These are phyloP conservation scores for Aspergillus pseudonomiae DNA, from an alignment of 2,329 filamentous ascomycete genomes.

Conservation along the genomic window DNA sequence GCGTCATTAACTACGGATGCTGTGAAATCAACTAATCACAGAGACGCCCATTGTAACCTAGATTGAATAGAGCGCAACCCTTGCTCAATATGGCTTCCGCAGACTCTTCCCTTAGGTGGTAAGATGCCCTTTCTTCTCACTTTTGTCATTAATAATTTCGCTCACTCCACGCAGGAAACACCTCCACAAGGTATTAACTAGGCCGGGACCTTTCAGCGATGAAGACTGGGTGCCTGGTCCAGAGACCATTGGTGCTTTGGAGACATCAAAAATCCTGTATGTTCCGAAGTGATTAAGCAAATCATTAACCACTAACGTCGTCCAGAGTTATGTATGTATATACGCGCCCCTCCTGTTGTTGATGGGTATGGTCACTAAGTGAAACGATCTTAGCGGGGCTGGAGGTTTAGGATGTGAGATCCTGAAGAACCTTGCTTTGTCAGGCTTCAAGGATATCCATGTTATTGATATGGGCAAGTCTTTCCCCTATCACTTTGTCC, in stretches of 20 bases:
- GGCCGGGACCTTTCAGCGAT: constrained; percentile 79
- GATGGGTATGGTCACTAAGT: constrained; percentile 32
- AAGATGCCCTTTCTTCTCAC: not conserved
- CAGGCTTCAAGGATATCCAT: constrained; percentile 94
- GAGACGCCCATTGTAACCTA: not conserved
- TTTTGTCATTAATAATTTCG: not conserved
- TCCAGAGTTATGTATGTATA: constrained; percentile 56
- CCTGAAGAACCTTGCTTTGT: constrained; percentile 91
- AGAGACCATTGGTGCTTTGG: constrained; percentile 60
- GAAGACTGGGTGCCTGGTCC: constrained; percentile 58
- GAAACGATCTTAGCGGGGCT: constrained; percentile 68
- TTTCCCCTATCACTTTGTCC: not conserved
- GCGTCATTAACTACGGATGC: constrained; percentile 1
- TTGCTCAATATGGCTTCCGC: constrained; percentile 19
- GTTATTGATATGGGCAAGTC: constrained; percentile 95
- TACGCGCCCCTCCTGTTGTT: not conserved
- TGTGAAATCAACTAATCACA: not conserved
- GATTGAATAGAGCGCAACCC: constrained; percentile 3
- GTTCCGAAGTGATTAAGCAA: constrained; percentile 29
- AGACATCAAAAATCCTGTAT: constrained; percentile 75
- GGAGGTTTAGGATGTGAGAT: constrained; percentile 96
- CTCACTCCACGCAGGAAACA: constrained; percentile 65
- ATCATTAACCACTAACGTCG: constrained; percentile 23
- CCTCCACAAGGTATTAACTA: constrained; percentile 77
- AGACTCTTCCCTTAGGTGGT: constrained; percentile 24